Base-by-base conservation (phyloP, 768 basidiomycete species). In the Agaricus blazei region DNA sequence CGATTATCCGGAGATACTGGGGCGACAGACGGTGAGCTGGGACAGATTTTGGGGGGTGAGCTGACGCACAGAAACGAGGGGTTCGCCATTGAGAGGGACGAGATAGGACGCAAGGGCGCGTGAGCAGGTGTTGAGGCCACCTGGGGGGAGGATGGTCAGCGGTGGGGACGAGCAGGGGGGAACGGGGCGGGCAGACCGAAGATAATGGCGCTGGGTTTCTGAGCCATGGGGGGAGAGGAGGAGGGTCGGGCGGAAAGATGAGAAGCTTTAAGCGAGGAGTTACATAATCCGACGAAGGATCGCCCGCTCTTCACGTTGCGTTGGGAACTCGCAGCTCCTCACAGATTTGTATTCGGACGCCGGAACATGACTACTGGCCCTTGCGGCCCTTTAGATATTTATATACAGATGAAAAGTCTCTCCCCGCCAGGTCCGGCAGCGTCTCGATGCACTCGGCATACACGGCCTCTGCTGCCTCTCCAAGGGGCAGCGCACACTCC, bases 351-450 rank as follows among this genome's bases (percentile, higher is more conserved):
- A 19, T 19, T 19, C 19, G 19, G 19, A 19, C 19, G 0, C 19
- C 19, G 19, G 19, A 19, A 19, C 19, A 19, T 19, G 12, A 41
- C 40, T 41, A 15, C 14, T 41, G 40, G 15, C 19, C 15, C 1
- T 7, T 12, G n/a, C 40, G 12, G 40, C 19, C 15, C 38, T 74
- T 62, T 54, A 93, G 70, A 66, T 83, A 85, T 48, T 75, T 71
- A 67, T 91, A 94, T 26, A 94, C 84, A 11, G 84, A 83, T 36
- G 89, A 92, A 64, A 95, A 94, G 62, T 94, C 93, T 62, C 84
- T 86, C 48, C 65, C 75, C 1, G 75, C 82, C 23, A 91, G 73
- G 49, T 81, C 87, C 1, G 85, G 83, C 27, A 79, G 73, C 47
- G 72, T 68, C 61, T 69, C 59, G 3, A 88, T 70, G 48, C 84